Evolutionary conservation across 2,329 filamentous ascomycete species (phyloP).

Genomic region (Fusarium coffeatum): DNA sequence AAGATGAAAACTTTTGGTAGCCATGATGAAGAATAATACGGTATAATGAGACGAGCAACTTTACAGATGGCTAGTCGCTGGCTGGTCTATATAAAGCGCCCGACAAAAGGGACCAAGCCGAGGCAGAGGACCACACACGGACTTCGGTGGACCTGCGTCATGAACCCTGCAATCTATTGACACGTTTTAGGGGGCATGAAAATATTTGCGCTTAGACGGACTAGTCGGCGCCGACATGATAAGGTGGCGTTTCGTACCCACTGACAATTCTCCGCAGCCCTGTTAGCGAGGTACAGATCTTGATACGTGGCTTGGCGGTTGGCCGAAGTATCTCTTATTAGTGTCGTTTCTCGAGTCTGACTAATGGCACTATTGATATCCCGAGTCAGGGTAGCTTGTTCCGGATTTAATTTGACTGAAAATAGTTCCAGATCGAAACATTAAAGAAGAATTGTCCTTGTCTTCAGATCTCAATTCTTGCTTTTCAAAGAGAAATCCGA

Average conservation of each 20-base stretch:
- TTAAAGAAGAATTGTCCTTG: not conserved
- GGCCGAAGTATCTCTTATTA: not conserved
- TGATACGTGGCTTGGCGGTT: not conserved
- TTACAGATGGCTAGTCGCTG: conserved; percentile 1
- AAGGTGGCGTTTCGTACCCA: conserved; percentile 6
- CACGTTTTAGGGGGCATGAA: conserved; percentile 18
- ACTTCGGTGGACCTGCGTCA: conserved; percentile 4
- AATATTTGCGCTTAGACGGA: conserved; percentile 13
- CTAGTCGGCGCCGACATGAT: conserved; percentile 5
- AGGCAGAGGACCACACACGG: conserved; percentile 18
- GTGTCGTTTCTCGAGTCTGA: not conserved
- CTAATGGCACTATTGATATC: not conserved
- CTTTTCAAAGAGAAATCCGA: not conserved
- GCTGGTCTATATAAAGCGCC: conserved; percentile 33
- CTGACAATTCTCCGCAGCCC: conserved; percentile 17
- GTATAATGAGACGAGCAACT: conserved; percentile 1
- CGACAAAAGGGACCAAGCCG: not conserved
- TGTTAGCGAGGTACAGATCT: not conserved
- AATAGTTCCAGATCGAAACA: not conserved
- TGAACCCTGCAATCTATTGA: conserved; percentile 21
- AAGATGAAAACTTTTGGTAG: conserved; percentile 56
- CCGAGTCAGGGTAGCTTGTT: not conserved
- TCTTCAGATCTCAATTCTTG: not conserved
- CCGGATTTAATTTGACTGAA: not conserved
- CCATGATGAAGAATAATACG: conserved; percentile 45